A percentile compares a stretch with the other conserved stretches of the same genome.
These are phyloP conservation scores for Candida takata DNA, from an alignment of 805 yeast genomes.

Conservation along the genomic window DNA sequence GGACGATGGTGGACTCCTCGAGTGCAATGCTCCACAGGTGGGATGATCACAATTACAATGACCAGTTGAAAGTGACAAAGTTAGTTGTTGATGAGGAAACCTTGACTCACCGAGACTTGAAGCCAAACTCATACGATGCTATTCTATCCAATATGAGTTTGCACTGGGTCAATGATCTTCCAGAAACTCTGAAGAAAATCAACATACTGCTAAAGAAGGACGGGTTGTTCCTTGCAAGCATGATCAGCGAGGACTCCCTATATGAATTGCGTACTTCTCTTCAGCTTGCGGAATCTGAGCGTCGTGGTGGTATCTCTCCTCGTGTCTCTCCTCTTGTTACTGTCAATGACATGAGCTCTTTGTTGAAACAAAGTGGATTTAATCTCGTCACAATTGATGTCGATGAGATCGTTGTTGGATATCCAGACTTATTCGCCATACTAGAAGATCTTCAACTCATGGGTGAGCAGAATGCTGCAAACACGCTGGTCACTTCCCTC, in stretches of 20 bases:
- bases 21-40: constrained; percentile 47
- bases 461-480: constrained; percentile 78
- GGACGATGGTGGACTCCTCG: constrained; percentile 65
- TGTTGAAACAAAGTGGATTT: constrained; percentile 71
- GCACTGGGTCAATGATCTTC: constrained; percentile 88
- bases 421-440: constrained; percentile 62
- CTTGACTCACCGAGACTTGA: constrained; percentile 36
- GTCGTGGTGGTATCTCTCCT: constrained; percentile 74
- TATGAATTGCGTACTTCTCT: constrained; percentile 74
- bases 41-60: constrained; percentile 31
- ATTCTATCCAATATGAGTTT: constrained; percentile 65
- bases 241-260: constrained; percentile 82
- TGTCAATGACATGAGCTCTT: constrained; percentile 65
- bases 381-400: constrained; percentile 77
- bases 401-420: constrained; percentile 74
- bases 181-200: constrained; percentile 49
- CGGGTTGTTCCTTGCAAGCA: constrained; percentile 73
- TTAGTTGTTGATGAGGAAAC: constrained; percentile 63
- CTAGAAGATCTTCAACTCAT: constrained; percentile 67
- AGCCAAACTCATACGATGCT: constrained; percentile 49
- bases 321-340: constrained; percentile 77
- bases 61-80: constrained; percentile 39
- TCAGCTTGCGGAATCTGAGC: constrained; percentile 77
- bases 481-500: constrained; percentile 30
- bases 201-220: constrained; percentile 63